phyloP scores from a whole-genome alignment of 1,139 yeast species.

The Scheffersomyces parashehatae region DNA sequence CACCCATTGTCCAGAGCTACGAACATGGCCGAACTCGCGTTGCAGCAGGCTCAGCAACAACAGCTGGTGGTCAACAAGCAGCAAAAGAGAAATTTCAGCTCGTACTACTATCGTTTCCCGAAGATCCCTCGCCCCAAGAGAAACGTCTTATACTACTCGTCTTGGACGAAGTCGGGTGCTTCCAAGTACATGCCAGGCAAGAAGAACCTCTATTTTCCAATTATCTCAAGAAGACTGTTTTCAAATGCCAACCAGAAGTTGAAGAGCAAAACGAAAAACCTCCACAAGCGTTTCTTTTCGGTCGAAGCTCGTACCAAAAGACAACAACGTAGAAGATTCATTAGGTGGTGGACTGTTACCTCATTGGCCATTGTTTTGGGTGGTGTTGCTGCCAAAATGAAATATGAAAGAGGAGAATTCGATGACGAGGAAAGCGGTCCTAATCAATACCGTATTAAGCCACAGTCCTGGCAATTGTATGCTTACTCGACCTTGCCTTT shows the following conservation, averaged over 20 bases:
- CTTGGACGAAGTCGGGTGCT: constrained; percentile 30
- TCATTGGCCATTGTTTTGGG: constrained; percentile 64
- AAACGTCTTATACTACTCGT: constrained; percentile 55
- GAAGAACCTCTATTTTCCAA: constrained; percentile 24
- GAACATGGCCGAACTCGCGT: constrained; percentile 33
- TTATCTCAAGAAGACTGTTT: constrained; percentile 33
- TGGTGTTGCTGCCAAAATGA: constrained; percentile 60
- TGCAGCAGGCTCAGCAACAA: constrained; percentile 15
- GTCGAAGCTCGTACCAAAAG: constrained; percentile 44
- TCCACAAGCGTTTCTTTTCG: constrained; percentile 45
- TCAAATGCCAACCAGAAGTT: constrained; percentile 42
- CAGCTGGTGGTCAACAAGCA: constrained; percentile 14
- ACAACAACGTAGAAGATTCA: constrained; percentile 50
- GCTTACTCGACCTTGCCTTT: constrained; percentile 89
- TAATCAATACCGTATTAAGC: constrained; percentile 53
- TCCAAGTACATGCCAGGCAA: constrained; percentile 17
- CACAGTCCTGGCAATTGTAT: constrained; percentile 82
- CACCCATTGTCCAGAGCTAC: constrained; percentile 49
- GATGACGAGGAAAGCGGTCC: constrained; percentile 33
- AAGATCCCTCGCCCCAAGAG: constrained; percentile 66
- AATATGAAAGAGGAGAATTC: constrained; percentile 34
- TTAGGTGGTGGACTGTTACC: constrained; percentile 71
- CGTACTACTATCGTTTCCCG: constrained; percentile 52
- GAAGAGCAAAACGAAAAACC: constrained; percentile 35
- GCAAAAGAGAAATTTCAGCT: constrained; percentile 22